A percentile compares a stretch with the other conserved stretches of the same genome.
These are phyloP conservation scores for Vaccinium myrtillus DNA, from an alignment of 148 eudicot species.

Conservation along the genomic window DNA sequence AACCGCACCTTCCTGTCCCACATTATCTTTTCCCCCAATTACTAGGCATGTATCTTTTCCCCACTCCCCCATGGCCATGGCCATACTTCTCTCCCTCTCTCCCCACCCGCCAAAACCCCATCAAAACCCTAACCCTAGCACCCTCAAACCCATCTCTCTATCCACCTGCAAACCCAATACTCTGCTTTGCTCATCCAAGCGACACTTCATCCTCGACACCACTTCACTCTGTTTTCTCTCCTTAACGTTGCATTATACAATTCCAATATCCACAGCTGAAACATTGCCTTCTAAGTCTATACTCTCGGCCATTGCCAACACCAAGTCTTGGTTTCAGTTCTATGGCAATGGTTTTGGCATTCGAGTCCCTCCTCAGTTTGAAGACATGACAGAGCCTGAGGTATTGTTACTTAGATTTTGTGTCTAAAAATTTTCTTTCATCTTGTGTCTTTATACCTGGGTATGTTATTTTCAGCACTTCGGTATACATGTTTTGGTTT, in stretches of 20 bases:
- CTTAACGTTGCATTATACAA: conserved; percentile 29
- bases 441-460: too few relatives aligned
- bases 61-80: conserved; percentile 35
- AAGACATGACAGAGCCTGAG: conserved; percentile 87
- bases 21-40: conserved; percentile 25
- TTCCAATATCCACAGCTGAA: conserved; percentile 31
- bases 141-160: conserved; percentile 13
- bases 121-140: conserved; percentile 21
- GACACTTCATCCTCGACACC: conserved; percentile 42
- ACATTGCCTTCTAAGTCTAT: conserved; percentile 44
- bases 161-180: conserved; percentile 6
- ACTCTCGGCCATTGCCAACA: conserved; percentile 67
- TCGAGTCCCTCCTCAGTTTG: conserved; percentile 81
- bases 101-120: conserved; percentile 32
- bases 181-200: conserved; percentile 22
- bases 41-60: conserved; percentile 31
- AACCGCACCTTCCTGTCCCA: conserved; percentile 17
- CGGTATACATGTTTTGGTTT: neutral
- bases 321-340: conserved; percentile 90
- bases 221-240: conserved; percentile 36
- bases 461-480: neutral
- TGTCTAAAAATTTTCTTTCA: neutral
- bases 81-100: conserved; percentile 37
- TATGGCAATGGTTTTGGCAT: conserved; percentile 87
- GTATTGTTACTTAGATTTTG: conserved; percentile 25